These are phyloP conservation scores for Escallonia herrerae DNA, from an alignment of 129 eudicot genomes.

Conservation along the genomic window DNA sequence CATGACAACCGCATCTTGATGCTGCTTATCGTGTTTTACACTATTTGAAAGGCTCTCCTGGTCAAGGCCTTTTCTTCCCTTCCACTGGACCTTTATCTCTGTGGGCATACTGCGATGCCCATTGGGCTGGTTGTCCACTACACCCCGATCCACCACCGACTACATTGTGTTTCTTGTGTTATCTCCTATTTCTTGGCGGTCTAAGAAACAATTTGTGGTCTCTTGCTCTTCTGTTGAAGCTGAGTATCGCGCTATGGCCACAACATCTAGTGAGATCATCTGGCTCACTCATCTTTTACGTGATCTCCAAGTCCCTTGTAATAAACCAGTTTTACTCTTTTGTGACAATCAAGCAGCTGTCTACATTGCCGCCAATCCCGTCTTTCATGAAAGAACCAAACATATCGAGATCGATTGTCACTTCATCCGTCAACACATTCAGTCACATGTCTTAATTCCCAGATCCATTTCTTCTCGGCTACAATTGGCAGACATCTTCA, in stretches of 20 bases:
- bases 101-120: not conserved
- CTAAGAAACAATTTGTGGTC: not conserved
- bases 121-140: not conserved
- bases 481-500: no score
- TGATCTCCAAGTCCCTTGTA: no score
- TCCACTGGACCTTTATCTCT: not conserved
- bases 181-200: not conserved
- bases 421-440: no score
- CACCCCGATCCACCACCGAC: not conserved
- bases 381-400: not conserved
- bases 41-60: slow-evolving; percentile 1
- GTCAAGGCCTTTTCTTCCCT: not conserved
- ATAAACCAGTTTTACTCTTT: no score
- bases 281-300: not conserved
- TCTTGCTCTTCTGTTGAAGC: not conserved
- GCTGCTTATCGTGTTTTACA: slow-evolving; percentile 3
- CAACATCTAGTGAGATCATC: not conserved
- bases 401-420: not conserved
- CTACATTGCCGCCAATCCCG: not conserved
- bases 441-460: no score
- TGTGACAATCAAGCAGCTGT: no score
- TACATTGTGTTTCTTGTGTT: not conserved
- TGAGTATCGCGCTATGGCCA: slow-evolving; percentile 10
- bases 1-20: slow-evolving; percentile 8
- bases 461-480: no score